These are phyloP conservation scores for Xylariales sp. DNA, from an alignment of 2,329 filamentous ascomycete genomes.

Conservation along the genomic window DNA sequence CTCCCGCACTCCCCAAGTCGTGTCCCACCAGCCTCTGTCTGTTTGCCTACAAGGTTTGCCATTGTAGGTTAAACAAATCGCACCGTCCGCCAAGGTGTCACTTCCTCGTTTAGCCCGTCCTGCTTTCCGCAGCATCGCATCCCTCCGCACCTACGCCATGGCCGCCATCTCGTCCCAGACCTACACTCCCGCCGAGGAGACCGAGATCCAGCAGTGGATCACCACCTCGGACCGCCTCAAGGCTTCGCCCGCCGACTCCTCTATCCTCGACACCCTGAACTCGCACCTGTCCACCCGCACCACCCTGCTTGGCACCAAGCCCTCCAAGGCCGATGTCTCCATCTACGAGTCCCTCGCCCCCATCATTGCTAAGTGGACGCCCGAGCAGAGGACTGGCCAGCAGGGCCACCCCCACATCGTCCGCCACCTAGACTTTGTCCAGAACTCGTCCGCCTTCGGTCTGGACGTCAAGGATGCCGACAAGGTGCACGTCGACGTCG, in stretches of 20 bases:
- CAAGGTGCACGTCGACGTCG: slow-evolving; percentile 74
- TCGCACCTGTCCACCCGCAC: slow-evolving; percentile 82
- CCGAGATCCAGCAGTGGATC: slow-evolving; percentile 87
- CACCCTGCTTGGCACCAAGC: slow-evolving; percentile 84
- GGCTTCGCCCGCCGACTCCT: slow-evolving; percentile 53
- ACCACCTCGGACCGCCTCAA: slow-evolving; percentile 70
- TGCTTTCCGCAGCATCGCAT: slow-evolving; percentile 29
- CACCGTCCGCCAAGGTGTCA: slow-evolving; percentile 26
- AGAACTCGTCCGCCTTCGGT: slow-evolving; percentile 75
- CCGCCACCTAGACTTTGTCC: slow-evolving; percentile 88
- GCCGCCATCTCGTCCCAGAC: slow-evolving; percentile 60
- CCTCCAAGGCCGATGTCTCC: slow-evolving; percentile 80
- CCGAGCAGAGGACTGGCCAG: slow-evolving; percentile 86
- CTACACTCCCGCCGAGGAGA: slow-evolving; percentile 75
- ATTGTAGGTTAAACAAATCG: slow-evolving; percentile 8
- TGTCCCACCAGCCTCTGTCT: too few species aligned
- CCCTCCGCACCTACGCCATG: slow-evolving; percentile 52
- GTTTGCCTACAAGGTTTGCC: too few species aligned
- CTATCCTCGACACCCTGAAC: slow-evolving; percentile 77
- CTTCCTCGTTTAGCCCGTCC: slow-evolving; percentile 31
- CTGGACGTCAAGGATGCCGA: slow-evolving; percentile 66
- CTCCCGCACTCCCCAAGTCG: too few species aligned
- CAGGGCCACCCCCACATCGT: slow-evolving; percentile 88
- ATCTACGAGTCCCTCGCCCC: slow-evolving; percentile 77
- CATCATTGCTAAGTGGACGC: slow-evolving; percentile 71